Base-by-base conservation (phyloP, 2,329 filamentous ascomycete species). In the Fusarium graminum region DNA sequence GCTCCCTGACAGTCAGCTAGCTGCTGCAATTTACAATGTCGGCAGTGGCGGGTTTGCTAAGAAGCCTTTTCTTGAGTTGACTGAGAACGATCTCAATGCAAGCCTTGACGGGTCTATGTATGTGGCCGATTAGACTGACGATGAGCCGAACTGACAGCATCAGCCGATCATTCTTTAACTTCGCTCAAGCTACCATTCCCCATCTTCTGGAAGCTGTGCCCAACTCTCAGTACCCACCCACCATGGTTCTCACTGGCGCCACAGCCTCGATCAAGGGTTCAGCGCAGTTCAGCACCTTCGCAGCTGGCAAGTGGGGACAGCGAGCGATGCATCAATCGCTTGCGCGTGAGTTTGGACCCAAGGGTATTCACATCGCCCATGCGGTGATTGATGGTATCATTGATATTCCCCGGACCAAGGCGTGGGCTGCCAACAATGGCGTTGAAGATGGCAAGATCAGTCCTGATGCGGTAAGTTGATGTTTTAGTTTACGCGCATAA, bases 331-430 rank as follows among this genome's bases (percentile, higher is more conserved):
- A 86, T 1, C 92, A 94, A 77, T 90, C 87, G 32, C 82, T 97
- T 26, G 91, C 93, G 0, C 86, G 90, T 56, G 93, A 97, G 76
- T 97, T 95, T 76, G 92, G 91, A 0, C 92, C 93, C 0, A 83
- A 92, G 76, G 93, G 93, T 4, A 86, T 97, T 3, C 93, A 97
- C 76, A 90, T 97, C 2, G 87, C 90, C 1, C 92, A 96, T 78
- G 88, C 90, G 7, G 88, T 97, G 61, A 89, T 96, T 53, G 93
- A 97, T 74, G 93, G 92, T 0, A 85, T 92, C 2, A 97, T 97
- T 76, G 91, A 96, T 76, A 93, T 91, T 52, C 91, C 91, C 1
- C 82, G 86, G 64, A 91, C 88, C 2, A 90, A 88, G 75, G 84
- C 83, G 0, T 75, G 70, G 42, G 74, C 70, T 26, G 74, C 77